Conservation (phyloP, 495 filamentous ascomycete genomes). For the Penicillium chermesinum region DNA sequence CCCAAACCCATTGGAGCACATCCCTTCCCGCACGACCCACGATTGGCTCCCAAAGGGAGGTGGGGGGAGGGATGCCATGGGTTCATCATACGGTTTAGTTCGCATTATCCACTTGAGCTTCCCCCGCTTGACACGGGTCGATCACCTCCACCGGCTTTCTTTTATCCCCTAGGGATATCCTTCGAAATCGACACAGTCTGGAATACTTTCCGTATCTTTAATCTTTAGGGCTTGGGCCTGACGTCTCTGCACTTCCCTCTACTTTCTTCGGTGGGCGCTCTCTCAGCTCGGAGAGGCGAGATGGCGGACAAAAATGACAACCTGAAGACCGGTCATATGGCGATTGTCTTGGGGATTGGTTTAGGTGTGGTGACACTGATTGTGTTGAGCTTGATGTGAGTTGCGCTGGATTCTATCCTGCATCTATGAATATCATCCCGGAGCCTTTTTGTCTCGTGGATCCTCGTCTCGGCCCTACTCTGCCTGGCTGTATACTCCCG, state of each 20-base stretch:
- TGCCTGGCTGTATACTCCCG: slow-evolving; percentile 3
- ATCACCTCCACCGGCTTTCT: slow-evolving; percentile 6
- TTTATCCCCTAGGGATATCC: no score
- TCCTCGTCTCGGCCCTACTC: no score
- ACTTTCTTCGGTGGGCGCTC: no score
- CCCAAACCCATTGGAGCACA: slow-evolving; percentile 8
- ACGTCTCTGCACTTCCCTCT: no score
- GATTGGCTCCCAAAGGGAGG: slow-evolving; percentile 15
- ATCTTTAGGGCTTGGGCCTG: no score
- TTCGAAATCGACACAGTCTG: no score
- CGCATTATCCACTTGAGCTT: not conserved
- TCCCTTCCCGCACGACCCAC: slow-evolving; percentile 13
- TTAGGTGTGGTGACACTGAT: slow-evolving; percentile 34
- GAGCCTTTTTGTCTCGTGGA: not conserved
- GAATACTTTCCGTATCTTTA: no score
- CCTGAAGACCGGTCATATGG: slow-evolving; percentile 30
- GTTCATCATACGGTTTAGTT: not conserved
- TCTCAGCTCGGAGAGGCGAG: not conserved
- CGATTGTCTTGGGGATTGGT: slow-evolving; percentile 38
- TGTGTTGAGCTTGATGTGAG: slow-evolving; percentile 36
- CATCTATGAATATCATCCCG: not conserved
- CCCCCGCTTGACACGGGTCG: slow-evolving; percentile 22
- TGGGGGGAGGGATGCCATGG: not conserved
- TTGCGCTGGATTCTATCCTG: not conserved
- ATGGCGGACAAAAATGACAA: not conserved